These are phyloP conservation scores for Fagopyrum homotropicum DNA, from an alignment of 148 eudicot species.

Conservation along the genomic window DNA sequence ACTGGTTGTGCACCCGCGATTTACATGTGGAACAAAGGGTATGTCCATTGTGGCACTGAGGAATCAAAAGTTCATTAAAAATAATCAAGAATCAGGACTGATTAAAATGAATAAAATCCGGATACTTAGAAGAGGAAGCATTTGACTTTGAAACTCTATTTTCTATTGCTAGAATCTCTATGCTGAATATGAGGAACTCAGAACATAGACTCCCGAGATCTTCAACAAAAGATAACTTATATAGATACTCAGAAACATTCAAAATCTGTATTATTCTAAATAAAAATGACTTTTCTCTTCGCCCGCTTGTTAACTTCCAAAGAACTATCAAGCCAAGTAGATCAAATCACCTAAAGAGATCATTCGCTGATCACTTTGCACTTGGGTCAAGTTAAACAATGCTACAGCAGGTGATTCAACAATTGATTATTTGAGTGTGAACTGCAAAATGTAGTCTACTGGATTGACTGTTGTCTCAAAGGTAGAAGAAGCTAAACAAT, in stretches of 20 bases:
- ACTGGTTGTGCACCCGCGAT: constrained; percentile 77
- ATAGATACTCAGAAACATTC: neutral
- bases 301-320: neutral
- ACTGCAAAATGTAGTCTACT: neutral
- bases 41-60: constrained; percentile 95
- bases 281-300: neutral
- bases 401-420: neutral
- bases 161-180: neutral
- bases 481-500: neutral
- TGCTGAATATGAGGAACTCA: neutral
- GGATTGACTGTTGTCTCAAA: neutral
- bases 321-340: neutral
- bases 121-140: neutral
- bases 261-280: neutral
- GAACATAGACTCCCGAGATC: neutral
- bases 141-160: neutral
- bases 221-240: too few species aligned
- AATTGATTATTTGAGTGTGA: constrained; percentile 2
- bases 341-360: neutral
- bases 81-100: neutral
- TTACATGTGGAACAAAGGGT: constrained; percentile 91
- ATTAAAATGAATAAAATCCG: neutral
- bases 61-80: neutral
- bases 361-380: neutral
- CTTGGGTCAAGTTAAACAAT: constrained; percentile 6